These are phyloP conservation scores for Penicillium paradoxum DNA, from an alignment of 495 filamentous ascomycete genomes.

Conservation along the genomic window DNA sequence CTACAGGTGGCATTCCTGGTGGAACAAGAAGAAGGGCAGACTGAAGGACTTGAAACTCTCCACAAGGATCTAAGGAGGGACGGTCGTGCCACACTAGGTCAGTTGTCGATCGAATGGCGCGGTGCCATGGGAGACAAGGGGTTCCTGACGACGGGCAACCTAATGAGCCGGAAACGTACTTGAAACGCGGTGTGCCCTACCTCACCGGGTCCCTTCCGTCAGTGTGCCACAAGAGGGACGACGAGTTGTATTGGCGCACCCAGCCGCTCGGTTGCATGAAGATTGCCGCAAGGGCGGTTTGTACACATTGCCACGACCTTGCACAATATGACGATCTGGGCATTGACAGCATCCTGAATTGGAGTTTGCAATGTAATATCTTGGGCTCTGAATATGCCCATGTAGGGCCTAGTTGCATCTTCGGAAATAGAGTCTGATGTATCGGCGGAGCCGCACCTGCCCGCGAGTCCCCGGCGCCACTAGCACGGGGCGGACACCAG, in stretches of 20 bases:
- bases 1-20: conserved; percentile 89
- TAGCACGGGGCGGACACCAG: conserved; percentile 12
- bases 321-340: conserved; percentile 3
- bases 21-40: conserved; percentile 55
- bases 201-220: neutral
- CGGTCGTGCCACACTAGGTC: conserved; percentile 65
- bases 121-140: conserved; percentile 87
- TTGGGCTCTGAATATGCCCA: neutral
- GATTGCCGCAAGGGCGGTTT: conserved; percentile 5
- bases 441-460: conserved; percentile 11
- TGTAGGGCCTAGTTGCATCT: neutral
- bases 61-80: conserved; percentile 52
- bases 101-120: conserved; percentile 82
- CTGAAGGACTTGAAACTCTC: conserved; percentile 42
- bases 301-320: neutral
- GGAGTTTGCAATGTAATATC: neutral
- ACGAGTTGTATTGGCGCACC: conserved; percentile 15
- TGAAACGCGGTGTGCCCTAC: conserved; percentile 23
- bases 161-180: conserved; percentile 57
- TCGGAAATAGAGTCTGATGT: neutral
- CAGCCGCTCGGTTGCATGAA: conserved; percentile 15
- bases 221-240: conserved; percentile 9
- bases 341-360: neutral
- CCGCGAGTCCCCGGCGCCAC: conserved; percentile 12
- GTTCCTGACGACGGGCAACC: conserved; percentile 77